Conservation (phyloP, 179 eudicot genomes). For the Drosera spatulata region DNA sequence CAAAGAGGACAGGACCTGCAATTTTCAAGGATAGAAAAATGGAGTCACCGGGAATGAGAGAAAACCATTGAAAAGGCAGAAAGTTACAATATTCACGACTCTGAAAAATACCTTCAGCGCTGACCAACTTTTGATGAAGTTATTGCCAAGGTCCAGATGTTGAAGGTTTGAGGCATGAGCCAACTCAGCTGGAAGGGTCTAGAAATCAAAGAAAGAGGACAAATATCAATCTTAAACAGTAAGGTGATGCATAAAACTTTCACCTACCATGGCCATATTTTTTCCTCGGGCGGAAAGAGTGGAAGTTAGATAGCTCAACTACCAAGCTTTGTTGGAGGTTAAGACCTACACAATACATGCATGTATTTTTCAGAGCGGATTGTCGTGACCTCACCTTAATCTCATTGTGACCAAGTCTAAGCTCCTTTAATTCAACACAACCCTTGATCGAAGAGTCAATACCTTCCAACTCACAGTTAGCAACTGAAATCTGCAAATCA, state of each 20-base stretch:
- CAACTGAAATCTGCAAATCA: conserved; percentile 63
- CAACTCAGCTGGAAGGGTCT: conserved; percentile 72
- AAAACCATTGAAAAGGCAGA: not conserved
- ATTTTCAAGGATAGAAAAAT: conserved; percentile 8
- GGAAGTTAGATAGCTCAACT: not conserved
- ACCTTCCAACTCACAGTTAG: conserved; percentile 70
- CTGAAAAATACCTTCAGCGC: conserved; percentile 54
- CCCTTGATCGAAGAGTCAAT: conserved; percentile 60
- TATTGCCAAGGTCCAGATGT: conserved; percentile 80
- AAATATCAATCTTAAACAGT: conserved; percentile 1
- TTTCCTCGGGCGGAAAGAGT: not conserved
- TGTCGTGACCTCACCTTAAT: conserved; percentile 35
- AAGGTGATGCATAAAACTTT: not conserved
- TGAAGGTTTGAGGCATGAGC: conserved; percentile 42
- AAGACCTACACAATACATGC: not conserved
- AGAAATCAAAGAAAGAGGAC: not conserved
- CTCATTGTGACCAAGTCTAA: conserved; percentile 88
- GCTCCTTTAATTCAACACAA: conserved; percentile 71
- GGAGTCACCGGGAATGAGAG: not conserved
- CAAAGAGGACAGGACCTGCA: conserved; percentile 71
- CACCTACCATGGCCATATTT: not conserved
- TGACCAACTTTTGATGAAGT: conserved; percentile 65
- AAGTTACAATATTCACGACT: not conserved
- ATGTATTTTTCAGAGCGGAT: not conserved
- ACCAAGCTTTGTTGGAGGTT: not conserved